Base-by-base conservation (phyloP, 495 filamentous ascomycete species). In the Aspergillus avenaceus region DNA sequence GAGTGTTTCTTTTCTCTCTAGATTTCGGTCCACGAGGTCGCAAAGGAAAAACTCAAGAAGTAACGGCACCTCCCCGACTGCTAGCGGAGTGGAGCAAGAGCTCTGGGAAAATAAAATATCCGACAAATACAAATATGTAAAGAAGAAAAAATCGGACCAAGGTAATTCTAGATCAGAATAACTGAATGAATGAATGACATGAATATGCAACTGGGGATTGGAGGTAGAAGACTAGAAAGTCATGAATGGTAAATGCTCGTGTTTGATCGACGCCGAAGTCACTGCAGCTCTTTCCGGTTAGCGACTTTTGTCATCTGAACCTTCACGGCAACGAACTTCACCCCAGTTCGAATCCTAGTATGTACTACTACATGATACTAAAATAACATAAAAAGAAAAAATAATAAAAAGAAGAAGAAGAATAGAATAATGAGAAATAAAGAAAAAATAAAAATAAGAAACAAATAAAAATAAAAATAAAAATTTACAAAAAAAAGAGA, bases 211-310 rank as follows among this genome's bases (percentile, higher is more conserved):
- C 40, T 18, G 47, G 43, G 16, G 49, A 45, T 36, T 52, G 50
- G 44, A 49, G 55, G 40, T 45, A 41, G 41, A 28, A 41, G 27
- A 32, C 18, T 11, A 53, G 52, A 41, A 58, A 29, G 52, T 45
- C 27, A 54, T 41, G 43, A 26, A 49, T 26, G 13, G 50, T 48
- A 48, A n/a, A 62, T 50, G 48, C 48, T 53, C 50, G 58, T 48
- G 58, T 55, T 56, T 40, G 60, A 55, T 58, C 53, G 53, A 56
- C 49, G 49, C 55, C 45, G 46, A 66, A 61, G 49, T 55, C 42
- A 54, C 49, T 55, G 44, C 40, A 57, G 49, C 54, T 58, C 28
- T 52, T 66, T 72, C 45, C 47, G 65, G 67, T 53, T 74, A 74
- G 71, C 55, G 62, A n/a, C 45, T 41, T 58, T 61, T 56, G 58